phyloP scores from a whole-genome alignment of 108 stramenopile genomes.

The Cylindrotheca fusiformis region DNA sequence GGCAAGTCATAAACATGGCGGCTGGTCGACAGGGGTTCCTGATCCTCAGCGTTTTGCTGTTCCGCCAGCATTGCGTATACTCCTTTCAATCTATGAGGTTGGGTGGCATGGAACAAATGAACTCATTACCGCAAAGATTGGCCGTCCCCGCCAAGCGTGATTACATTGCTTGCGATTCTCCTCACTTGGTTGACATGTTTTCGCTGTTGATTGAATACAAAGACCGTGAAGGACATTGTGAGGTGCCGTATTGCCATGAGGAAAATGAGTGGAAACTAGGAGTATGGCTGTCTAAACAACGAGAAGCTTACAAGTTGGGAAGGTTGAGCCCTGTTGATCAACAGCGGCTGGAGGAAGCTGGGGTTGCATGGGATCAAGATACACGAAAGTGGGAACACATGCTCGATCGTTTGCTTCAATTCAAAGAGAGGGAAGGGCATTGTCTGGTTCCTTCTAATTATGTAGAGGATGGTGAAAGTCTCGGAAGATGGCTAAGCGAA shows the following conservation, averaged over 20 bases:
- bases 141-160: no score
- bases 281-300: constrained; percentile 3
- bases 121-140: no score
- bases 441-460: background rate
- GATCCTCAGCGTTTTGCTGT: constrained; percentile 3
- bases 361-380: constrained; percentile 2
- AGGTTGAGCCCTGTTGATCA: background rate
- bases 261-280: constrained; percentile 2
- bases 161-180: no score
- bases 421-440: constrained; percentile 4
- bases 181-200: background rate
- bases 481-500: constrained; percentile 5
- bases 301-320: background rate
- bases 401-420: constrained; percentile 2
- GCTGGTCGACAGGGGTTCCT: no score
- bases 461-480: background rate
- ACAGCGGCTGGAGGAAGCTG: background rate
- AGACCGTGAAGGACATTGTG: background rate
- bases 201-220: background rate
- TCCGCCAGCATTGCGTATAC: background rate
- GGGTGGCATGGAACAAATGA: background rate
- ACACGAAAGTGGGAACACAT: constrained; percentile 6
- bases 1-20: no score
- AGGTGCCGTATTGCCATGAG: constrained; percentile 1
- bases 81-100: background rate